These are phyloP conservation scores for Pilatotrama ljubarskyi DNA, from an alignment of 768 basidiomycete species.

Conservation along the genomic window DNA sequence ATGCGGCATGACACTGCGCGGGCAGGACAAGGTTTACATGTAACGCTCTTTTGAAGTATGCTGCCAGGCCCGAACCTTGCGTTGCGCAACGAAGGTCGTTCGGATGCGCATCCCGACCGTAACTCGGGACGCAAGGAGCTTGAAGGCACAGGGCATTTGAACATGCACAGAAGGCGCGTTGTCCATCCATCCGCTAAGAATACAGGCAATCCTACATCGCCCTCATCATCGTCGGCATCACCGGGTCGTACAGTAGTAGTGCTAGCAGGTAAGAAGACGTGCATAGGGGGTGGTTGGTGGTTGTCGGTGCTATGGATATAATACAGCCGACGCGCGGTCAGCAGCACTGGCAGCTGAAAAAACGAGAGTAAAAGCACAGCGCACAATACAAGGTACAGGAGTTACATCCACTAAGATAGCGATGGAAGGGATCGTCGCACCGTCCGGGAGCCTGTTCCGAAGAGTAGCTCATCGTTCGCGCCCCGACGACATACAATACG, in stretches of 20 bases:
- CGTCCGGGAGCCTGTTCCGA: slow-evolving; percentile 12
- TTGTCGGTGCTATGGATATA: not conserved
- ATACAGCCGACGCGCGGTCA: not conserved
- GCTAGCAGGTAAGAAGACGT: not conserved
- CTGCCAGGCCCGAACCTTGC: not conserved
- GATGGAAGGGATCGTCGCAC: slow-evolving; percentile 1
- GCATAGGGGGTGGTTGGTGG: not conserved
- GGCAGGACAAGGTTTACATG: not conserved
- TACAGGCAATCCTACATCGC: not conserved
- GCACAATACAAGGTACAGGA: slow-evolving; percentile 2
- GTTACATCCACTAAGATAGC: slow-evolving; percentile 10
- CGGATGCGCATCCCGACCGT: not conserved
- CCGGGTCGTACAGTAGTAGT: not conserved
- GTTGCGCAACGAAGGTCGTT: not conserved
- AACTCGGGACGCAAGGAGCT: not conserved
- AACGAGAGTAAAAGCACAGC: not conserved
- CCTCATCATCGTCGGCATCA: not conserved
- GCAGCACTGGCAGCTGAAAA: not conserved
- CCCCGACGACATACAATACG: not conserved
- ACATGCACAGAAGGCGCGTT: not conserved
- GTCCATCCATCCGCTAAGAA: not conserved
- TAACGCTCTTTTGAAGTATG: not conserved
- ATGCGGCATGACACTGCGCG: not conserved
- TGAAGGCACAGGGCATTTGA: slow-evolving; percentile 6
- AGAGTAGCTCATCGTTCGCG: not conserved